Conservation (phyloP, 2,329 filamentous ascomycete species). For the Fusarium tanahbumbuense region DNA sequence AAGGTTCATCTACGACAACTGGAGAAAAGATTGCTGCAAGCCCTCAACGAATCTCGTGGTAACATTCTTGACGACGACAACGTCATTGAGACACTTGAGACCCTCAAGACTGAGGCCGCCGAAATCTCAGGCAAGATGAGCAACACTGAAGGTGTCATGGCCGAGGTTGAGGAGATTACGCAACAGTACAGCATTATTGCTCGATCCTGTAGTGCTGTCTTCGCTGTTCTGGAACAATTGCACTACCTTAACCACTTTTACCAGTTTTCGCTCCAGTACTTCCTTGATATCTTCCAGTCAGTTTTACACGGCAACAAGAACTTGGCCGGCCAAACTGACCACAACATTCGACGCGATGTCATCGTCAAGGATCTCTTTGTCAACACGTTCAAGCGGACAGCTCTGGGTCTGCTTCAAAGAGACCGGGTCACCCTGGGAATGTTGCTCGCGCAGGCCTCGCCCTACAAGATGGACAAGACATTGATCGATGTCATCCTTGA, state of each 20-base stretch:
- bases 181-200: conserved; percentile 94
- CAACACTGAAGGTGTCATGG: conserved; percentile 98
- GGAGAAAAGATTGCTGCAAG: conserved; percentile 92
- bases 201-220: conserved; percentile 94
- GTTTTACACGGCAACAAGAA: conserved; percentile 86
- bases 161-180: conserved; percentile 95
- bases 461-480: conserved; percentile 92
- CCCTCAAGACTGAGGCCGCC: conserved; percentile 95
- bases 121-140: conserved; percentile 97
- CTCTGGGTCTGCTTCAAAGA: conserved; percentile 89
- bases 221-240: conserved; percentile 94
- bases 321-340: conserved; percentile 75
- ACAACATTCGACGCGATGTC: conserved; percentile 84
- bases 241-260: conserved; percentile 99
- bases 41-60: conserved; percentile 95
- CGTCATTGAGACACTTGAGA: conserved; percentile 97
- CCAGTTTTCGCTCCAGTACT: conserved; percentile 98
- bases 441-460: conserved; percentile 94
- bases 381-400: conserved; percentile 92
- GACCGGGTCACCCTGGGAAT: conserved; percentile 95
- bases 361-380: conserved; percentile 94
- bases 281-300: conserved; percentile 95
- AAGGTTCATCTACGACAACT: conserved; percentile 96
- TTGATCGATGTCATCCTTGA: conserved; percentile 90
- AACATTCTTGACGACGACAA: conserved; percentile 99